Conservation (phyloP, 1,139 yeast species). For the Suhomyces coccinellae region DNA sequence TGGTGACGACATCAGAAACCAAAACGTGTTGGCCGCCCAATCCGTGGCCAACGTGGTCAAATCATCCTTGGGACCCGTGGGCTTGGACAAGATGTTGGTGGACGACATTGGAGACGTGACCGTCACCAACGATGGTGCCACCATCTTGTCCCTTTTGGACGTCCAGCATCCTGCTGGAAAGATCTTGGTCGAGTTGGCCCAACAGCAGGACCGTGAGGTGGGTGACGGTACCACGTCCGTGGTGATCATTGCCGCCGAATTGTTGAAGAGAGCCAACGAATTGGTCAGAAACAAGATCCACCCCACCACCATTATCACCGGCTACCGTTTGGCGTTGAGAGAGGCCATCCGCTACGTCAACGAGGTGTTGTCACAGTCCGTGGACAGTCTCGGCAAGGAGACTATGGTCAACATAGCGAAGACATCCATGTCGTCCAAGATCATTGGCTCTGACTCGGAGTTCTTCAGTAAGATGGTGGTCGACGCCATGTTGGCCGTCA, state of each 20-base stretch:
- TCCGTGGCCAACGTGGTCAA: constrained; percentile 98
- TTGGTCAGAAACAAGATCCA: constrained; percentile 91
- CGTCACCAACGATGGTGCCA: constrained; percentile 98
- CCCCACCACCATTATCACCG: constrained; percentile 96
- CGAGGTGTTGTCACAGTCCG: constrained; percentile 80
- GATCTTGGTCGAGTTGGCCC: constrained; percentile 94
- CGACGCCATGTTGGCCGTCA: constrained; percentile 93
- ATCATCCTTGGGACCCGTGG: constrained; percentile 97
- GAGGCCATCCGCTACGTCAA: constrained; percentile 90
- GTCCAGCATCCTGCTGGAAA: constrained; percentile 99
- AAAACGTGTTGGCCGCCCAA: constrained; percentile 92
- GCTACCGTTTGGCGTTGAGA: constrained; percentile 88
- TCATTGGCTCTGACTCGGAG: constrained; percentile 93
- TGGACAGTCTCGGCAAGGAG: constrained; percentile 82
- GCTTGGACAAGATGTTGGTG: constrained; percentile 96
- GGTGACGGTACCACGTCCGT: constrained; percentile 99
- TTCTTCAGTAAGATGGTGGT: constrained; percentile 91
- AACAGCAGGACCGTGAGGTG: constrained; percentile 97
- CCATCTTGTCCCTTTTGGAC: constrained; percentile 84
- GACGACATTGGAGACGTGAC: constrained; percentile 99
- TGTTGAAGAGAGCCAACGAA: constrained; percentile 90
- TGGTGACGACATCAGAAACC: constrained; percentile 96
- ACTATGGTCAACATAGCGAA: constrained; percentile 84
- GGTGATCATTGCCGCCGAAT: constrained; percentile 91
- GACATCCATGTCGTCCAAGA: constrained; percentile 96